Evolutionary conservation across 2,329 filamentous ascomycete species (phyloP), one percentile per base, ranked within the genome.

Genomic region (Knufia petricola): DNA sequence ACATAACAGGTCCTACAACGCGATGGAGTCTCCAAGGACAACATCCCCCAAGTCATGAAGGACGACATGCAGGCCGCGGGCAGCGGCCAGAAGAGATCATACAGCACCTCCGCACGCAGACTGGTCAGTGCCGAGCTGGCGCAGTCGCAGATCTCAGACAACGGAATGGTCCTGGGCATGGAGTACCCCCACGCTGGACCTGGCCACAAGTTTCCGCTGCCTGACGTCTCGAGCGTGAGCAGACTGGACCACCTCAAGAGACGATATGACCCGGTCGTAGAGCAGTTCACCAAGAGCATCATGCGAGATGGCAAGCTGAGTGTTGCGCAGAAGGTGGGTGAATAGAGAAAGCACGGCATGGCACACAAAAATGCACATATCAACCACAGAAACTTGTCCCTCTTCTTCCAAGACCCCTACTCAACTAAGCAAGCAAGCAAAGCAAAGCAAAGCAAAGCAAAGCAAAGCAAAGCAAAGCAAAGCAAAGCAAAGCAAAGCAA

Each of bases 291-390:
- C 15, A 89, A 88, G 64, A 74, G 95, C 58, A 69, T 98, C 55
- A 98, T 96, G 90, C 74, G 75, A 59, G 79, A 96, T 67, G 92
- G 92, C 59, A 94, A 95, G 73, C 79, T 94, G 64, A 84, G 84
- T 62, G 77, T 79, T 65, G 92, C 92, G n/a, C 87, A 98, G 67
- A 81, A 82, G 71, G 88, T 94, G 75, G 39, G 60, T 43, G 45
- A 45, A 49, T 49, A 47, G 44, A n/a, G n/a, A n/a, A n/a, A n/a
- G n/a, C n/a, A 19, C 26, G 28, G n/a, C 20, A 20, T 24, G 4
- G 13, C 13, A n/a, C n/a, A n/a, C n/a, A n/a, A n/a, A n/a, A n/a
- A n/a, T n/a, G n/a, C n/a, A n/a, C n/a, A n/a, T n/a, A n/a, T n/a
- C n/a, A n/a, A n/a, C n/a, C n/a, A n/a, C n/a, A n/a, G n/a, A n/a